Conservation (phyloP, 164 flowering plant genomes). For the Vitis rupestris region DNA sequence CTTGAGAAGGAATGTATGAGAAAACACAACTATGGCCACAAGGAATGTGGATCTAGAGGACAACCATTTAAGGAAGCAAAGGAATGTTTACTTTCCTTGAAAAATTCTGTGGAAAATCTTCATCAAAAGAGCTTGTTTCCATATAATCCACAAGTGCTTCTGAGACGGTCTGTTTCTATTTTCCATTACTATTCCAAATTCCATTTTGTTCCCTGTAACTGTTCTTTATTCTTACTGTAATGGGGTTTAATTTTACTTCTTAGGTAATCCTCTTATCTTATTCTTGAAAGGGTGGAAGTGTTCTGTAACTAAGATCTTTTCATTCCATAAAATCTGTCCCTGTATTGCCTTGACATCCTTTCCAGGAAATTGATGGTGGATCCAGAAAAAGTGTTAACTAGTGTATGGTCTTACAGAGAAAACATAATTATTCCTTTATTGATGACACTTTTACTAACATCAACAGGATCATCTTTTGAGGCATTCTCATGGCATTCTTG, state of each 20-base stretch:
- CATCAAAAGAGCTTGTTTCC: slow-evolving; percentile 71
- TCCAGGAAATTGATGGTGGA: no score
- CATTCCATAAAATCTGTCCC: no score
- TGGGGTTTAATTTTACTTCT: not conserved
- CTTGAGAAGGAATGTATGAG: slow-evolving; percentile 11
- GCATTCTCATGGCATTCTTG: no score
- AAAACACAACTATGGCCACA: slow-evolving; percentile 11
- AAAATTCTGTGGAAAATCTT: slow-evolving; percentile 60
- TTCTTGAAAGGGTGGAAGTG: no score
- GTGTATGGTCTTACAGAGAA: no score
- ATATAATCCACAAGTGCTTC: slow-evolving; percentile 80
- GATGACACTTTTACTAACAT: no score
- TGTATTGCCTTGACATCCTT: no score
- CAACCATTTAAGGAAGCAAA: slow-evolving; percentile 45
- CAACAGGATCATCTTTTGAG: no score
- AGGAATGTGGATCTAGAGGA: slow-evolving; percentile 4
- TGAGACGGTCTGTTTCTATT: slow-evolving; percentile 53
- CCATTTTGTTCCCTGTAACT: not conserved
- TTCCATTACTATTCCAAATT: not conserved
- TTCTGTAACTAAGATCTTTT: no score
- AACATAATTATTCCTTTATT: no score
- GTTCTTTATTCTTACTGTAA: not conserved
- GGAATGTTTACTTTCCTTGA: slow-evolving; percentile 64
- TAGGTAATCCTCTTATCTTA: no score
- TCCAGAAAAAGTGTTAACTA: no score